Conservation (phyloP, 495 filamentous ascomycete species). For the Sordaria brevicollis region DNA sequence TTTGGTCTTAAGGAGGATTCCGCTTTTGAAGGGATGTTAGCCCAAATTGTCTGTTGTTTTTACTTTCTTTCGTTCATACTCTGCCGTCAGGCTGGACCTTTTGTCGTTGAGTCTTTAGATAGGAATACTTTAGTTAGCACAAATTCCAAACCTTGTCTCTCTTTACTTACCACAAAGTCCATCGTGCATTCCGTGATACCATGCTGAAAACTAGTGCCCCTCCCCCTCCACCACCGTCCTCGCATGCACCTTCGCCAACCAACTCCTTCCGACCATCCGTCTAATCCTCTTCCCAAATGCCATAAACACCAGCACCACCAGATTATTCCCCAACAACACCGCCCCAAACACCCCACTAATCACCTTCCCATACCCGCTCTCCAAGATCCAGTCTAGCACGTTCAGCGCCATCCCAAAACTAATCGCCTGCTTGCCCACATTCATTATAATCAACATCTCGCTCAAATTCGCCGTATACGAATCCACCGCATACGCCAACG, state of each 20-base stretch:
- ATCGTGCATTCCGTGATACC: too few relatives aligned
- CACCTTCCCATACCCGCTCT: constrained; percentile 21
- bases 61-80: too few relatives aligned
- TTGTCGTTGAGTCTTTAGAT: too few relatives aligned
- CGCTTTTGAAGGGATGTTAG: too few relatives aligned
- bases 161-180: too few relatives aligned
- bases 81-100: too few relatives aligned
- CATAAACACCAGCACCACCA: constrained; percentile 28
- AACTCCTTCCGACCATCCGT: constrained; percentile 17
- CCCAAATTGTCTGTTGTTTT: too few relatives aligned
- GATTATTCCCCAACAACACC: constrained; percentile 22
- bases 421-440: constrained; percentile 51
- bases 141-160: too few relatives aligned
- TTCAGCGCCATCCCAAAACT: constrained; percentile 27
- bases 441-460: constrained; percentile 50
- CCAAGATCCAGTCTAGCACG: constrained; percentile 27
- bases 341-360: constrained; percentile 23
- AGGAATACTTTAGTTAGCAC: too few relatives aligned
- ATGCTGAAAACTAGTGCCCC: constrained; percentile 2
- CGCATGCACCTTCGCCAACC: constrained; percentile 23
- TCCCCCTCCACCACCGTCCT: constrained; percentile 4
- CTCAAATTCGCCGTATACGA: constrained; percentile 52
- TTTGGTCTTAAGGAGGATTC: too few relatives aligned
- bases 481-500: constrained; percentile 44
- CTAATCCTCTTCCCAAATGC: constrained; percentile 26